Percentiles rank a stretch among this genome's conserved stretches.
Evolutionary conservation across 495 filamentous ascomycete species (phyloP).

Genomic region (Lichina pygmaea): DNA sequence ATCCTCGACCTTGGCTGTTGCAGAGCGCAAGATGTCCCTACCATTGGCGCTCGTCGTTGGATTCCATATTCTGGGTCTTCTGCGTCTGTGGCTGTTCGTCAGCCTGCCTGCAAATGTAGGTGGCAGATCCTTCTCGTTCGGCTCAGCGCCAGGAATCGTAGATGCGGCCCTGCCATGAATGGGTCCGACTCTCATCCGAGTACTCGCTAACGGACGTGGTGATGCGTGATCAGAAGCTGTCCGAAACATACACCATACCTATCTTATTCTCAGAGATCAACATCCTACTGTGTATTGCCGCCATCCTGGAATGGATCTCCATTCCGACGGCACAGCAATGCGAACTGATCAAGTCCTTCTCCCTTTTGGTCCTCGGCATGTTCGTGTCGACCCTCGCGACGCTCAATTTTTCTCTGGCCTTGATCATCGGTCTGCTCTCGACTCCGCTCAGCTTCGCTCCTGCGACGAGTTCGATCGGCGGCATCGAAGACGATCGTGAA

Average conservation of each 20-base stretch:
- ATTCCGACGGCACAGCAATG: conserved; percentile 38
- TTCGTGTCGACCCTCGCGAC: conserved; percentile 81
- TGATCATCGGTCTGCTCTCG: conserved; percentile 58
- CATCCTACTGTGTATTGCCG: conserved; percentile 12
- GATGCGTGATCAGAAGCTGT: too few species aligned
- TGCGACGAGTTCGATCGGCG: conserved; percentile 10
- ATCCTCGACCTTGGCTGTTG: conserved; percentile 7
- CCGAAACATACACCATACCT: conserved; percentile 25
- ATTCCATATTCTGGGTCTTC: conserved; percentile 35
- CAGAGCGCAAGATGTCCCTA: conserved; percentile 51
- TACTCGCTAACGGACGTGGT: too few species aligned
- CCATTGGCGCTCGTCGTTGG: conserved; percentile 45
- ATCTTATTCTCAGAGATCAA: conserved; percentile 28
- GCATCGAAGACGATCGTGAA: too few species aligned
- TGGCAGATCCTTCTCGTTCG: too few species aligned
- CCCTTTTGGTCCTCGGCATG: conserved; percentile 70
- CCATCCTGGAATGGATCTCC: conserved; percentile 19
- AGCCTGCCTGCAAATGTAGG: too few species aligned
- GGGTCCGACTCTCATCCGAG: not conserved
- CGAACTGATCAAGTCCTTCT: conserved; percentile 66
- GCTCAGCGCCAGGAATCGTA: too few species aligned
- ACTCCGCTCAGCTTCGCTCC: conserved; percentile 47
- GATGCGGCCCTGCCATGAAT: too few species aligned
- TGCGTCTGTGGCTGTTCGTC: not conserved
- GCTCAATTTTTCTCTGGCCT: conserved; percentile 80